Percentiles rank a stretch among this genome's conserved stretches.
Conservation (phyloP, 2,329 filamentous ascomycete genomes). For the Colletotrichum magnum region DNA sequence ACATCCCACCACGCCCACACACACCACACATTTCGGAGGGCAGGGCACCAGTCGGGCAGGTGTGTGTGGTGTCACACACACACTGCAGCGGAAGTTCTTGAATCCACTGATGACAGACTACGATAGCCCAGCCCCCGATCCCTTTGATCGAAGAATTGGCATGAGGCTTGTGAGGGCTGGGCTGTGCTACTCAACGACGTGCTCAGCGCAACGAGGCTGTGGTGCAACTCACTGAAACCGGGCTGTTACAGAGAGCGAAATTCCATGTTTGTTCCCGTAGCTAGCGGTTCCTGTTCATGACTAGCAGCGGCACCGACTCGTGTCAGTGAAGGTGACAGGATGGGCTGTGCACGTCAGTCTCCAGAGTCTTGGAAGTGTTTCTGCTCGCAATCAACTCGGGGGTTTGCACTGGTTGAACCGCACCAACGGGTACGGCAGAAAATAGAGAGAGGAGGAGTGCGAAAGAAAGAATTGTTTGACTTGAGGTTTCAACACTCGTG, state of each 20-base stretch:
- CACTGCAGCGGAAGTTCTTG: slow-evolving; percentile 11
- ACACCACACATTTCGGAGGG: slow-evolving; percentile 14
- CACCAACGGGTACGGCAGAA: slow-evolving; percentile 10
- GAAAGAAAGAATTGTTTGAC: slow-evolving; percentile 20
- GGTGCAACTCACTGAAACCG: slow-evolving; percentile 32
- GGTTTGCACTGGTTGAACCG: slow-evolving; percentile 14
- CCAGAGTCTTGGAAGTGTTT: slow-evolving; percentile 12
- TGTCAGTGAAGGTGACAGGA: slow-evolving; percentile 6
- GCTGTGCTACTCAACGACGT: background rate
- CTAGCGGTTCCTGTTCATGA: slow-evolving; percentile 17
- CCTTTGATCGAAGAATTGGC: background rate
- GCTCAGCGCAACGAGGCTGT: slow-evolving; percentile 5
- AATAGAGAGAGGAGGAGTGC: background rate
- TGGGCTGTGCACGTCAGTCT: slow-evolving; percentile 18
- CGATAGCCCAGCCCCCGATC: background rate
- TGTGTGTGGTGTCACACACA: slow-evolving; percentile 8
- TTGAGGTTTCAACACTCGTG: slow-evolving; percentile 24
- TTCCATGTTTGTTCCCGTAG: background rate
- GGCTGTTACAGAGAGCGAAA: slow-evolving; percentile 19
- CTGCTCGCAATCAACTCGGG: slow-evolving; percentile 13
- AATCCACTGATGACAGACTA: slow-evolving; percentile 13
- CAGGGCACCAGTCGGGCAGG: slow-evolving; percentile 28
- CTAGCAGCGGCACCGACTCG: slow-evolving; percentile 9
- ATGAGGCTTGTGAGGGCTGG: background rate
- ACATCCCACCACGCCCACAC: background rate